Percentiles rank a stretch among this genome's conserved stretches.
phyloP scores from a whole-genome alignment of 208 protist genomes.

The Sergeia podlipaevii region DNA sequence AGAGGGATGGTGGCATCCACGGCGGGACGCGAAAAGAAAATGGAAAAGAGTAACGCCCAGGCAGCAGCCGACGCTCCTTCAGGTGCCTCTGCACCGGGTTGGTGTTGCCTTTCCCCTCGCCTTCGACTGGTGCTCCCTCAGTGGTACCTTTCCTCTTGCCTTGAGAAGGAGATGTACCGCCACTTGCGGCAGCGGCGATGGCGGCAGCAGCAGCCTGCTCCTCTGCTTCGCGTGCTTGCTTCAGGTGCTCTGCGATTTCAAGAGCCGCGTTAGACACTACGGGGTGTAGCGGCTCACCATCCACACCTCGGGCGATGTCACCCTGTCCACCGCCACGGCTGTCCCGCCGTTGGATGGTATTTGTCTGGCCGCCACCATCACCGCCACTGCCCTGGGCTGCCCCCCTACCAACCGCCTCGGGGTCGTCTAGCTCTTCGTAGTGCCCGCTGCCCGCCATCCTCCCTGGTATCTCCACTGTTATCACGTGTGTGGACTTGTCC shows the following conservation, averaged over 20 bases:
- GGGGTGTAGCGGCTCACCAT: background rate
- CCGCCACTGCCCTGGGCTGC: background rate
- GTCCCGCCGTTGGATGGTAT: too few species aligned
- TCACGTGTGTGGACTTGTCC: too few species aligned
- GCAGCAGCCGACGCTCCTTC: slow-evolving; percentile 28
- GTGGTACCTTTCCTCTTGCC: too few species aligned
- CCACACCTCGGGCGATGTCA: too few species aligned
- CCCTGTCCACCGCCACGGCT: too few species aligned
- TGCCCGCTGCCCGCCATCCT: background rate
- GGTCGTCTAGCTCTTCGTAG: slow-evolving; percentile 6
- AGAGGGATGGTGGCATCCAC: slow-evolving; percentile 64
- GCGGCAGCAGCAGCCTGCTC: too few species aligned
- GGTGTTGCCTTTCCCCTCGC: slow-evolving; percentile 4
- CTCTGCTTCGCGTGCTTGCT: background rate
- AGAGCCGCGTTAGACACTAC: background rate
- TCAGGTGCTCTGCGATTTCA: background rate
- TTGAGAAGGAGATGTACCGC: too few species aligned
- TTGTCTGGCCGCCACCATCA: background rate
- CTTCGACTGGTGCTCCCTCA: background rate
- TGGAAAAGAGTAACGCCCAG: slow-evolving; percentile 48
- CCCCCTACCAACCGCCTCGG: slow-evolving; percentile 9
- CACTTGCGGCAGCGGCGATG: too few species aligned
- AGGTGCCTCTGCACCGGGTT: too few species aligned
- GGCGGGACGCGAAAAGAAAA: slow-evolving; percentile 52
- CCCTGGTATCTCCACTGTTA: too few species aligned